Conservation (phyloP, 2,329 filamentous ascomycete genomes). For the Pezicula radicicola region DNA sequence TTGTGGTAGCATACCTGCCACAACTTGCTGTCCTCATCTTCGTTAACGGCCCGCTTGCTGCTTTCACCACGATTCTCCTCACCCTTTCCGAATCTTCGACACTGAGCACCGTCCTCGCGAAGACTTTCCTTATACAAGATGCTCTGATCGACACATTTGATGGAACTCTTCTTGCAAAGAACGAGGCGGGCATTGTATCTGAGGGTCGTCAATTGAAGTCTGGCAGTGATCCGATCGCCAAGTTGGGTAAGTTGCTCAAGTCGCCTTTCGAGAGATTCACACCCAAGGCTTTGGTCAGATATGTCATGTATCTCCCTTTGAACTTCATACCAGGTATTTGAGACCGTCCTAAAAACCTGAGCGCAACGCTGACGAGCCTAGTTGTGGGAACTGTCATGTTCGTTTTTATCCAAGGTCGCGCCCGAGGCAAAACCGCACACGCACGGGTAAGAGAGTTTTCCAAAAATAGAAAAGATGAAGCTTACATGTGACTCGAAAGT, state of each 20-base stretch:
- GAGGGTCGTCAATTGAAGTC: constrained; percentile 71
- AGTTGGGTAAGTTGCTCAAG: constrained; percentile 56
- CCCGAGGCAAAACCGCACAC: constrained; percentile 38
- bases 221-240: constrained; percentile 50
- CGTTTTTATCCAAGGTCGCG: constrained; percentile 67
- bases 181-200: constrained; percentile 60
- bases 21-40: constrained; percentile 81
- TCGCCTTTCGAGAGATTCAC: constrained; percentile 55
- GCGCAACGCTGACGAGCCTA: neutral
- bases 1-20: constrained; percentile 80
- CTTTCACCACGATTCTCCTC: constrained; percentile 68
- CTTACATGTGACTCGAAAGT: constrained; percentile 48
- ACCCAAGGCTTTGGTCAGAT: constrained; percentile 62
- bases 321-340: constrained; percentile 77
- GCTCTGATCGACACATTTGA: constrained; percentile 88
- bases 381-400: constrained; percentile 82
- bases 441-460: constrained; percentile 42
- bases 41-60: constrained; percentile 78
- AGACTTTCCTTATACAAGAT: constrained; percentile 76
- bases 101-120: constrained; percentile 54
- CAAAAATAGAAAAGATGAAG: neutral
- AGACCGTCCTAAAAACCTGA: neutral
- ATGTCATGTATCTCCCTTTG: constrained; percentile 73
- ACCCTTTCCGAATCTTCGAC: constrained; percentile 61
- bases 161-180: constrained; percentile 56